A percentile compares a stretch with the other conserved stretches of the same genome.
Evolutionary conservation across 2,329 filamentous ascomycete genomes (phyloP).

Genomic region (Tolypocladium guangdongense): DNA sequence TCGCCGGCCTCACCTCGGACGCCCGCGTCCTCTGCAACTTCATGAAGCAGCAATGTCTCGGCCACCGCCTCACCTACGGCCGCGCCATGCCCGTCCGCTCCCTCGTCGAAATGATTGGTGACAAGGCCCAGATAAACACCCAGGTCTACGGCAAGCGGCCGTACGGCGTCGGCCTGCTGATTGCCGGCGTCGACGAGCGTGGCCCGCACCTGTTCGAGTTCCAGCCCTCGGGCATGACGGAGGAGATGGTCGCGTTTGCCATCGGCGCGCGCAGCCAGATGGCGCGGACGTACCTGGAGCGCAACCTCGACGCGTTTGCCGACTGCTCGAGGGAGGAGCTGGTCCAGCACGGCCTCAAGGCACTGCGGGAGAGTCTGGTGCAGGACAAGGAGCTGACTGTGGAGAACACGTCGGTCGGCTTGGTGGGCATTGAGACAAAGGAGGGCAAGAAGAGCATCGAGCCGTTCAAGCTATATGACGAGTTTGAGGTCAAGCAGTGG

Average conservation of each 20-base stretch:
- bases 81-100: constrained; percentile 83
- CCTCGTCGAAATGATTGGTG: constrained; percentile 84
- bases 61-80: constrained; percentile 90
- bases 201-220: constrained; percentile 98
- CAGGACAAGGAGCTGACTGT: constrained; percentile 97
- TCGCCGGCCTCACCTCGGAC: constrained; percentile 93
- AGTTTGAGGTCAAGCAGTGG: constrained; percentile 74
- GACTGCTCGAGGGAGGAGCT: constrained; percentile 71
- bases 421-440: constrained; percentile 53
- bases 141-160: constrained; percentile 95
- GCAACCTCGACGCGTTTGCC: constrained; percentile 76
- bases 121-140: constrained; percentile 95
- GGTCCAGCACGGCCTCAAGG: constrained; percentile 79
- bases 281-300: constrained; percentile 93
- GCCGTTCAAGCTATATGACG: constrained; percentile 84
- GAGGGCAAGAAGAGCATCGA: constrained; percentile 50
- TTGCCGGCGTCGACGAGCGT: constrained; percentile 86
- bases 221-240: constrained; percentile 88
- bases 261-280: constrained; percentile 96
- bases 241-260: constrained; percentile 93
- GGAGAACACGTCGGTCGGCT: constrained; percentile 88
- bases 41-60: constrained; percentile 98
- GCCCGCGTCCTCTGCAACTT: constrained; percentile 99
- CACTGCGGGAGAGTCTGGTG: constrained; percentile 87
- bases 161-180: constrained; percentile 87